These are phyloP conservation scores for Gardenia jasminoides DNA, from an alignment of 257 asterid genomes.

Conservation along the genomic window DNA sequence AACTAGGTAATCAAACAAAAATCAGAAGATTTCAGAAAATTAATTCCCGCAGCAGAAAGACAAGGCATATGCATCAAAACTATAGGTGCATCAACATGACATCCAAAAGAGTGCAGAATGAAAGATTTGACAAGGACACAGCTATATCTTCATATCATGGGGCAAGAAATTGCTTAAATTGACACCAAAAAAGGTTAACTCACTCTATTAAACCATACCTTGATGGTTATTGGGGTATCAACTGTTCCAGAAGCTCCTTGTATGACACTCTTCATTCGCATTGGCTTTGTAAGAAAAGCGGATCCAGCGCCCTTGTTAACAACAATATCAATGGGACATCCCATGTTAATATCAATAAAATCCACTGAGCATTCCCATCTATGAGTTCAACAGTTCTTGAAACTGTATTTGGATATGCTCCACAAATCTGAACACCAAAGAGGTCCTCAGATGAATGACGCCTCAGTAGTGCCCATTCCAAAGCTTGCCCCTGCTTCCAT, in stretches of 20 bases:
- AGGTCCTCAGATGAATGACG: slow-evolving; percentile 88
- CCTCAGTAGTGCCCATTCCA: slow-evolving; percentile 98
- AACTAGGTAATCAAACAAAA: slow-evolving; percentile 12
- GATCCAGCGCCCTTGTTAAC: slow-evolving; percentile 96
- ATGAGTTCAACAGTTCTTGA: slow-evolving; percentile 88
- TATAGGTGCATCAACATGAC: not conserved
- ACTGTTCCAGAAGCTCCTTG: slow-evolving; percentile 76
- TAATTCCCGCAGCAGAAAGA: not conserved
- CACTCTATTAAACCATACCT: slow-evolving; percentile 39
- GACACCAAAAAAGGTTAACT: not conserved
- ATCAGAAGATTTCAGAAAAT: not conserved
- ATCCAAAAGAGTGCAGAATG: not conserved
- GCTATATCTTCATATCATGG: not conserved
- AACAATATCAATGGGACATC: slow-evolving; percentile 94
- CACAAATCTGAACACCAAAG: slow-evolving; percentile 97
- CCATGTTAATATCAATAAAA: slow-evolving; percentile 96
- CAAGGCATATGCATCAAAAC: not conserved
- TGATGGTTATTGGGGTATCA: slow-evolving; percentile 69
- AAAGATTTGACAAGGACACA: not conserved
- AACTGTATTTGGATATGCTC: slow-evolving; percentile 93
- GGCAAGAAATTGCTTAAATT: not conserved
- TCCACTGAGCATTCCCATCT: slow-evolving; percentile 86
- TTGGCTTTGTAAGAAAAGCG: slow-evolving; percentile 81
- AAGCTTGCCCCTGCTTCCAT: slow-evolving; percentile 83
- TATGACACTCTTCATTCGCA: slow-evolving; percentile 81